These are phyloP conservation scores for Malassezia vespertilionis DNA, from an alignment of 1,284 basidiomycete species.

Conservation along the genomic window DNA sequence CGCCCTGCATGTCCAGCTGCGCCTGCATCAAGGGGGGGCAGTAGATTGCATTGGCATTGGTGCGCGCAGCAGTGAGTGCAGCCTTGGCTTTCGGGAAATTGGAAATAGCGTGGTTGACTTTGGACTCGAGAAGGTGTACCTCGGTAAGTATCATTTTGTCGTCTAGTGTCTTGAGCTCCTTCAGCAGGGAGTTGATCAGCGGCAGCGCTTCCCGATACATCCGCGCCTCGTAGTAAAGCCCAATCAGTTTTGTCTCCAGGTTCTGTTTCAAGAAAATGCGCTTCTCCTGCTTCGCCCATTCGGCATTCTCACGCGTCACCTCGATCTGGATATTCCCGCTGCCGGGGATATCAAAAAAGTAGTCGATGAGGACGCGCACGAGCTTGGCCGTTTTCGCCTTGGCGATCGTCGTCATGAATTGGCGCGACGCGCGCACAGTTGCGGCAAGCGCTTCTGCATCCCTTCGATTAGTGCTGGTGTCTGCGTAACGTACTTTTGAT, in stretches of 20 bases:
- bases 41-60: slow-evolving; percentile 92
- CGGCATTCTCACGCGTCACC: slow-evolving; percentile 77
- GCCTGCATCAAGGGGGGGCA: slow-evolving; percentile 88
- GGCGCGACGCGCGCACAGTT: slow-evolving; percentile 71
- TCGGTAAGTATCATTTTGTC: slow-evolving; percentile 98
- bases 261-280: slow-evolving; percentile 91
- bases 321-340: slow-evolving; percentile 70
- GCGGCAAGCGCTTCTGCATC: slow-evolving; percentile 75
- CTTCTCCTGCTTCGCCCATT: slow-evolving; percentile 84
- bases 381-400: slow-evolving; percentile 98
- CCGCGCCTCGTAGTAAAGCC: slow-evolving; percentile 66
- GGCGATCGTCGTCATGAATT: slow-evolving; percentile 85
- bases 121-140: slow-evolving; percentile 82
- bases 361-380: slow-evolving; percentile 72
- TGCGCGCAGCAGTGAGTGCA: slow-evolving; percentile 78
- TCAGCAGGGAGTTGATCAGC: slow-evolving; percentile 72
- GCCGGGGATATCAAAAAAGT: slow-evolving; percentile 67
- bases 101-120: slow-evolving; percentile 79
- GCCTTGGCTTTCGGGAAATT: slow-evolving; percentile 92
- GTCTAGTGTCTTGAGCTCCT: slow-evolving; percentile 81
- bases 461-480: slow-evolving; percentile 49
- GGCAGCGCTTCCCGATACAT: slow-evolving; percentile 69
- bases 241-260: slow-evolving; percentile 77
- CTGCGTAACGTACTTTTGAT: slow-evolving; percentile 59
- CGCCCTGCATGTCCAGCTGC: slow-evolving; percentile 79